These are phyloP conservation scores for Suhomyces maxii DNA, from an alignment of 1,139 yeast species.

Conservation along the genomic window DNA sequence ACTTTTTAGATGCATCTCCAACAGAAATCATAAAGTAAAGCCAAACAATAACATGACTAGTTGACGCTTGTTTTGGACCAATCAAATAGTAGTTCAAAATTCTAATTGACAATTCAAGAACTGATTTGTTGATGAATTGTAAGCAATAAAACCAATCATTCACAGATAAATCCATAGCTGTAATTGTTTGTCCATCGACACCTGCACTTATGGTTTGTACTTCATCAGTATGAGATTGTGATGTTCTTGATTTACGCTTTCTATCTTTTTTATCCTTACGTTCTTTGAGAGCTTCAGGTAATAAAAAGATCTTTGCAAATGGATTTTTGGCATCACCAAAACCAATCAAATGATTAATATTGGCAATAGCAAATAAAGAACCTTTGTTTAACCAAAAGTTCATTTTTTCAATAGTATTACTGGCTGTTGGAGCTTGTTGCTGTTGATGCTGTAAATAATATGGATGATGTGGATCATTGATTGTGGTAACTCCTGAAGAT, in stretches of 20 bases:
- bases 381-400: constrained; percentile 78
- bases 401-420: constrained; percentile 53
- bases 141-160: constrained; percentile 62
- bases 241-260: constrained; percentile 49
- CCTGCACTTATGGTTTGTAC: constrained; percentile 18
- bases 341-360: constrained; percentile 71
- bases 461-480: constrained; percentile 33
- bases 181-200: constrained; percentile 32
- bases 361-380: constrained; percentile 71
- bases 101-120: constrained; percentile 63
- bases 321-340: constrained; percentile 76
- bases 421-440: constrained; percentile 24
- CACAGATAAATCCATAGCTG: constrained; percentile 47
- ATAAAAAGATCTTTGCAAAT: constrained; percentile 67
- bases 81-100: constrained; percentile 63
- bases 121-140: constrained; percentile 59
- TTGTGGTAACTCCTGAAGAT: constrained; percentile 30
- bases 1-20: constrained; percentile 53
- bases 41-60: constrained; percentile 73
- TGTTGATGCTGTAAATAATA: constrained; percentile 32
- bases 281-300: constrained; percentile 71
- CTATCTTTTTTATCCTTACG: constrained; percentile 70
- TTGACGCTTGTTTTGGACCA: constrained; percentile 70
- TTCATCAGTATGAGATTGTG: constrained; percentile 21
- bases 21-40: constrained; percentile 64